Conservation (phyloP, 495 filamentous ascomycete genomes). For the Penicillium egyptiacum region DNA sequence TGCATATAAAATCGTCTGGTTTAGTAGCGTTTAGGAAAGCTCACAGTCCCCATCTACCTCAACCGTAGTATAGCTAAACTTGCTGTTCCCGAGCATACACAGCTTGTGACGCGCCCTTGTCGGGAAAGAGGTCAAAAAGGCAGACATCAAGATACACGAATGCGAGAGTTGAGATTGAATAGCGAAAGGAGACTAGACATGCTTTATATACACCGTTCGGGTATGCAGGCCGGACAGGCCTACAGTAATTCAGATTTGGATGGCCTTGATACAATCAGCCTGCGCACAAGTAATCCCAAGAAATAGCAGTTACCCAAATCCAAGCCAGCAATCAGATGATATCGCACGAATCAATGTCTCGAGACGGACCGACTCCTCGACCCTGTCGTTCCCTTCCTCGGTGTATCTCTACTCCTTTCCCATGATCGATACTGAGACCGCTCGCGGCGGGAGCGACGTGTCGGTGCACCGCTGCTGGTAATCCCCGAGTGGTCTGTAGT, state of each 20-base stretch:
- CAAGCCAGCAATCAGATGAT: background rate
- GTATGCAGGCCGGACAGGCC: background rate
- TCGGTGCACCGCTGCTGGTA: slow-evolving; percentile 22
- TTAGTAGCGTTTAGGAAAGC: too few relatives aligned
- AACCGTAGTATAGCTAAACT: too few relatives aligned
- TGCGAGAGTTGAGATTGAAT: background rate
- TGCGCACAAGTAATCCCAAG: background rate
- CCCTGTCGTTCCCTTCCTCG: slow-evolving; percentile 20
- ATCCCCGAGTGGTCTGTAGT: slow-evolving; percentile 18
- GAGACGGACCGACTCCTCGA: slow-evolving; percentile 24
- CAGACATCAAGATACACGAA: background rate
- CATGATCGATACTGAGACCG: slow-evolving; percentile 26
- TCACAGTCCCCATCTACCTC: too few relatives aligned
- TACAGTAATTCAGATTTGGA: background rate
- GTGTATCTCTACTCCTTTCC: slow-evolving; percentile 17
- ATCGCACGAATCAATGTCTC: slow-evolving; percentile 22
- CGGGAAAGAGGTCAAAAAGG: too few relatives aligned
- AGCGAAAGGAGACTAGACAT: background rate
- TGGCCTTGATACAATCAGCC: background rate
- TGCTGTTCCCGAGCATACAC: too few relatives aligned
- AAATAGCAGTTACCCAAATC: background rate
- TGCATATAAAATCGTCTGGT: too few relatives aligned
- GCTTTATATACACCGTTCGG: background rate
- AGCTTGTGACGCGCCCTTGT: too few relatives aligned
- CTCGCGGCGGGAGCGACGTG: slow-evolving; percentile 21